phyloP scores from a whole-genome alignment of 345 rosid genomes.

The Syzygium aqueum region DNA sequence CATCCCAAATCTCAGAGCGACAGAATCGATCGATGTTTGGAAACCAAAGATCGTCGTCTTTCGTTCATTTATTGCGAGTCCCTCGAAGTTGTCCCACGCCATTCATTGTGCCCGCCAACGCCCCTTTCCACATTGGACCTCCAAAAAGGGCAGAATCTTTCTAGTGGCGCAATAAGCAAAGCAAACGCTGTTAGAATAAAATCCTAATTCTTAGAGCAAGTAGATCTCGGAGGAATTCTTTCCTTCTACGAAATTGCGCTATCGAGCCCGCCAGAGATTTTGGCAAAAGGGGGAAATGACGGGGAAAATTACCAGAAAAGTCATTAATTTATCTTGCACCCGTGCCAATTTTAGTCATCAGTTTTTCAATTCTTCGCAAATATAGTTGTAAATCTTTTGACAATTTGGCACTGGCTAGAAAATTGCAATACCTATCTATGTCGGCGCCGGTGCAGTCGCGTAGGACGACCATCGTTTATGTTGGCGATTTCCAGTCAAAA shows the following conservation, averaged over 20 bases:
- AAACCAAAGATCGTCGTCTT: neutral
- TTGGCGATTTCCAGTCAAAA: accelerated
- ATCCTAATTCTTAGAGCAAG: neutral
- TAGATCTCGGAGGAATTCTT: neutral
- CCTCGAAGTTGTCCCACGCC: neutral
- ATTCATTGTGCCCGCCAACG: neutral
- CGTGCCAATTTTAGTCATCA: accelerated
- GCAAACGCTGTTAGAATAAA: neutral
- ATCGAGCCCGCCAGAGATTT: neutral
- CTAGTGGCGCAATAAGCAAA: neutral
- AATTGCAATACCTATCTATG: neutral
- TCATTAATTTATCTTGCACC: accelerated
- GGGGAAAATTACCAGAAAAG: neutral
- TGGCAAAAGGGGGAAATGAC: neutral
- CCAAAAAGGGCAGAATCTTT: neutral
- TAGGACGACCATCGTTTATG: accelerated
- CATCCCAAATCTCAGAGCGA: neutral
- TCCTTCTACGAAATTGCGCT: neutral
- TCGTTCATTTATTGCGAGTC: neutral
- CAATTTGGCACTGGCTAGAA: neutral
- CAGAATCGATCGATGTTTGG: neutral
- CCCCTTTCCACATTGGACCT: neutral
- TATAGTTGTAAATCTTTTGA: no score
- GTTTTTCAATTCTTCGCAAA: accelerated
- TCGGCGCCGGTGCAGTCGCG: accelerated